Evolutionary conservation across 805 yeast genomes (phyloP), one percentile per base, ranked within the genome.

Genomic region (Zygosaccharomyces bailii): DNA sequence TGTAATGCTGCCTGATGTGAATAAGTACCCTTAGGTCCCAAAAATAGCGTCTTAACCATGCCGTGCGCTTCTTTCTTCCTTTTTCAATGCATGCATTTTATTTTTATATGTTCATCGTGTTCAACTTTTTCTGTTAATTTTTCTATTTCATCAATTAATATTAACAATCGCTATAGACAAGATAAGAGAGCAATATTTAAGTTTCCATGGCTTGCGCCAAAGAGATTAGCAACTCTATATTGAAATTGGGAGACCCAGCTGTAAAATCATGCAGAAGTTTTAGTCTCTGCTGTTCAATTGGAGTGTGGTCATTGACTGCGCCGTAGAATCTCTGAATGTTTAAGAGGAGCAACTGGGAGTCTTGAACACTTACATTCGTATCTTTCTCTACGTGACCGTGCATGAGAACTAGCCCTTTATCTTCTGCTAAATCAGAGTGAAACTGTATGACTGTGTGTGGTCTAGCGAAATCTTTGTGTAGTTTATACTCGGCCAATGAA

Each of bases 21-120:
- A 65, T 88, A 93, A 0, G 97, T 91, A 1, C 97, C 97, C 40
- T 71, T 71, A 0, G 99, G 99, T 0, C 98, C 99, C 41, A 91
- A 66, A 57, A 78, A 91, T 2, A 86, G 88, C 3, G 85, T 82
- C 53, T 69, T 78, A 20, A 46, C 21, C 40, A 37, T 37, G 14
- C 6, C 14, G 2, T 27, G 4, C 14, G 6, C 13, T 35, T 52
- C 36, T 44, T n/a, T 9, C 43, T 14, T 17, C 18, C 10, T 14
- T 9, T 24, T 24, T 14, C 20, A 8, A 10, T 18, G 27, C 8
- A 16, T 17, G 13, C 21, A 13, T 39, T 21, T n/a, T n/a, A 13
- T 17, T 30, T 19, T 30, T 18, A 30, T 10, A 10, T 9, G 5
- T 5, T 9, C 25, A 21, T 21, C 25, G 5, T 21, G 5, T 21